phyloP scores from a whole-genome alignment of 2,329 filamentous ascomycete species.

The Clonostachys chloroleuca region DNA sequence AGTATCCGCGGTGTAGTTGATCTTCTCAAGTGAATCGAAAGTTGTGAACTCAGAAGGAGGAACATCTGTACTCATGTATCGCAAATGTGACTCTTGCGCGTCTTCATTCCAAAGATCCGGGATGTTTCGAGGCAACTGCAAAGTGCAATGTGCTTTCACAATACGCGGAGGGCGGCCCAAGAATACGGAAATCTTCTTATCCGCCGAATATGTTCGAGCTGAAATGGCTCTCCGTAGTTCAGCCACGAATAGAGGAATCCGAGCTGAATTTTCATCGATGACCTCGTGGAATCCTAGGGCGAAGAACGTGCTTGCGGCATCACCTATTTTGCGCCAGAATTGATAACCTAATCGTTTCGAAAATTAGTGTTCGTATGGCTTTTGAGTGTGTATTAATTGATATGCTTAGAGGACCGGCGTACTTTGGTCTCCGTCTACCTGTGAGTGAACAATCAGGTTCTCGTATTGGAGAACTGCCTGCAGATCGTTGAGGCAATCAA shows the following conservation, averaged over 20 bases:
- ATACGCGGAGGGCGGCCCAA: constrained; percentile 41
- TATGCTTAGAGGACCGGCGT: constrained; percentile 3
- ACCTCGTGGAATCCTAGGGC: constrained; percentile 39
- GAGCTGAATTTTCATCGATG: constrained; percentile 1
- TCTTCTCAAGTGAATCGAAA: neutral
- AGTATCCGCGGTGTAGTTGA: neutral
- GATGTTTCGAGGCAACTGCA: neutral
- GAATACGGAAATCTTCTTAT: constrained; percentile 32
- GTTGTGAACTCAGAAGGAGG: too few relatives aligned
- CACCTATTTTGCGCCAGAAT: constrained; percentile 39
- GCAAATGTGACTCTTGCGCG: too few relatives aligned
- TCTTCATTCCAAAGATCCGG: too few relatives aligned
- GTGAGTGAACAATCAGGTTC: constrained; percentile 37
- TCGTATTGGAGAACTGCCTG: constrained; percentile 39
- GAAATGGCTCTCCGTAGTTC: constrained; percentile 33
- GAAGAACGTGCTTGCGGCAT: constrained; percentile 36
- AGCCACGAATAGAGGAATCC: constrained; percentile 30
- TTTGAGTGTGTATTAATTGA: too few relatives aligned
- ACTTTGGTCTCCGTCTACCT: constrained; percentile 38
- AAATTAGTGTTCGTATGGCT: too few relatives aligned
- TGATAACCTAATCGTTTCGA: too few relatives aligned
- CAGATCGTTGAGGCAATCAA: constrained; percentile 32
- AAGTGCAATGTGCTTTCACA: neutral
- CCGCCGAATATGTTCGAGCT: constrained; percentile 33
- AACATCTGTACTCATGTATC: too few relatives aligned